Conservation (phyloP, 192 early-diverging fungal genomes). For the Cetraspora pellucida region DNA sequence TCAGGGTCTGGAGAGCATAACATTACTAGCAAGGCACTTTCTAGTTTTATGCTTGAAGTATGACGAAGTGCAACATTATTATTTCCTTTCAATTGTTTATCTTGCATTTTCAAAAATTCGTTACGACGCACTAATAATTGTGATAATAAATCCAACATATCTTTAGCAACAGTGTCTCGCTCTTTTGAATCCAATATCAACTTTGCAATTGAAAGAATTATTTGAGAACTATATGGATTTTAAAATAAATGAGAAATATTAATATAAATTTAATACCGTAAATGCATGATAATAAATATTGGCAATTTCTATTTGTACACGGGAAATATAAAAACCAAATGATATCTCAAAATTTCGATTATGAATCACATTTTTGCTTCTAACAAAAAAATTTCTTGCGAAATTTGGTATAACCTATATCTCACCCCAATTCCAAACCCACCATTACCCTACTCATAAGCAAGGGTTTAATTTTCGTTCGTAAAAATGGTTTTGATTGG, state of each 20-base stretch:
- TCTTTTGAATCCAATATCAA: constrained; percentile 74
- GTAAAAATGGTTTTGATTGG: too few relatives aligned
- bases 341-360: too few relatives aligned
- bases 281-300: too few relatives aligned
- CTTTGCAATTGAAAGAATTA: constrained; percentile 68
- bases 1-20: constrained; percentile 74
- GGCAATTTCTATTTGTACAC: too few relatives aligned
- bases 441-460: too few relatives aligned
- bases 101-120: constrained; percentile 15
- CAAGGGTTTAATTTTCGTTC: too few relatives aligned
- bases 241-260: constrained; percentile 36
- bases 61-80: constrained; percentile 55
- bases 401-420: too few relatives aligned
- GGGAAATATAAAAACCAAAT: too few relatives aligned
- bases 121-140: constrained; percentile 67
- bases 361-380: too few relatives aligned
- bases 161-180: constrained; percentile 54
- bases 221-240: constrained; percentile 41
- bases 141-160: constrained; percentile 66
- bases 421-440: too few relatives aligned
- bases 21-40: constrained; percentile 71
- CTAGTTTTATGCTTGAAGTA: constrained; percentile 70
- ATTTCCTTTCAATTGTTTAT: not conserved
- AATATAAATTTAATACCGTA: too few relatives aligned
- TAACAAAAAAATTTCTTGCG: too few relatives aligned